Evolutionary conservation across 179 eudicot genomes (phyloP), one percentile per base, ranked within the genome.

Genomic region (Vitellaria paradoxa): DNA sequence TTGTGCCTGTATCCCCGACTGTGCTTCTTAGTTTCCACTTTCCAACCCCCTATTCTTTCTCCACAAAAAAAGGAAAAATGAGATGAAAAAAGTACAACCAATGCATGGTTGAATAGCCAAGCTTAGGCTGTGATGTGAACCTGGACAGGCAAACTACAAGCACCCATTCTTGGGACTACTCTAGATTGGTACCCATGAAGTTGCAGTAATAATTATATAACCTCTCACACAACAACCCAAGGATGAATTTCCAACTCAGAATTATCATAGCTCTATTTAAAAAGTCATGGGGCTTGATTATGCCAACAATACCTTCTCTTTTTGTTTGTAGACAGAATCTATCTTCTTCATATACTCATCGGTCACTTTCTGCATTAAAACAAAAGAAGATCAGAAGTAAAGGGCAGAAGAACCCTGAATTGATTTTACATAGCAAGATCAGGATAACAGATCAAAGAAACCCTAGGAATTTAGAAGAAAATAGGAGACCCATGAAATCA

Each of bases 341-440:
- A 93, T 81, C 86, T 95, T 95, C 90, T 95, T 95, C 76, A 93
- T 87, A 79, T 93, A 95, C 21, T 88, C 97, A 84, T 95, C 98
- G 6, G 86, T 93, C 85, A 95, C 67, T 84, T 91, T 93, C 98
- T 95, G 90, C 88, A 83, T 37, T 80, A 11, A 69, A 47, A 69
- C 24, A 59, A 78, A 30, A n/a, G 65, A 5, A 55, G 7, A 18
- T 68, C 14, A 68, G 75, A 73, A 53, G 21, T 42, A 5, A 18
- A 37, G 21, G 15, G 42, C 40, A 66, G 37, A 49, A 26, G 40
- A 42, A 73, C 52, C 40, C 13, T n/a, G 61, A 52, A 37, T n/a
- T 20, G n/a, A 30, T 30, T 9, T 17, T 62, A 21, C 24, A 17
- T 24, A 21, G 6, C 0, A 50, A 65, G 5, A 62, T 18, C 0